Evolutionary conservation across 371 early-diverging fungal species (phyloP).

Genomic region (Globomyces sp.): DNA sequence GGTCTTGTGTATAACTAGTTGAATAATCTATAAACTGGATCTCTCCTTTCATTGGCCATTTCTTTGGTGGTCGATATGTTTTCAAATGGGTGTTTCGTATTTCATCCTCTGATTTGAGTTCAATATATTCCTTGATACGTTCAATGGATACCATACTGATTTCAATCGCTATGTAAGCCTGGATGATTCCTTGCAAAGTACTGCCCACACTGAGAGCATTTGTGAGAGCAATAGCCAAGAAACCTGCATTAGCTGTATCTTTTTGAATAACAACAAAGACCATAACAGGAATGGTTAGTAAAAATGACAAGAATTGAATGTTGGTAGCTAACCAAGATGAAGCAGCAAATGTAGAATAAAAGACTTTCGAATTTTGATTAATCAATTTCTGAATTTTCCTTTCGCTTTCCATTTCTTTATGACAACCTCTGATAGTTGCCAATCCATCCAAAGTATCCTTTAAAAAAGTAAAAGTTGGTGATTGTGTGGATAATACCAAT

Average conservation of each 20-base stretch:
- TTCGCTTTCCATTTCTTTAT: slow-evolving; percentile 11
- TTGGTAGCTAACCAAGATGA: slow-evolving; percentile 60
- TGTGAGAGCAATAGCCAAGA: slow-evolving; percentile 79
- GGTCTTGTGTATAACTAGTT: neutral
- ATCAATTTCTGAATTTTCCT: slow-evolving; percentile 20
- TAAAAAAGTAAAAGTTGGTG: slow-evolving; percentile 33
- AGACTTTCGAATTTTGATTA: slow-evolving; percentile 54
- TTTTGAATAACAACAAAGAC: slow-evolving; percentile 43
- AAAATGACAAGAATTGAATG: slow-evolving; percentile 64
- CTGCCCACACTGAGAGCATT: slow-evolving; percentile 77
- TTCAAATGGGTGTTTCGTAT: too few species aligned
- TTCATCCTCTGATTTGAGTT: too few species aligned
- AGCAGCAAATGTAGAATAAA: slow-evolving; percentile 27
- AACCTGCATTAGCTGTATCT: slow-evolving; percentile 40
- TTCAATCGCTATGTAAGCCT: slow-evolving; percentile 48
- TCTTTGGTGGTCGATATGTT: neutral
- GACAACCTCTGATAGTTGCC: slow-evolving; percentile 38
- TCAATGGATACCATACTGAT: slow-evolving; percentile 60
- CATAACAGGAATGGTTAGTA: slow-evolving; percentile 36
- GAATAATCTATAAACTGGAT: slow-evolving; percentile 31
- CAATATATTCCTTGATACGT: slow-evolving; percentile 47
- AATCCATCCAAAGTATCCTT: slow-evolving; percentile 39
- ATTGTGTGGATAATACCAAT: slow-evolving; percentile 35
- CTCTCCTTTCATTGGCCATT: slow-evolving; percentile 22
- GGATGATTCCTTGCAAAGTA: slow-evolving; percentile 73